These are phyloP conservation scores for Pichia paraexigua DNA, from an alignment of 805 yeast species.

Conservation along the genomic window DNA sequence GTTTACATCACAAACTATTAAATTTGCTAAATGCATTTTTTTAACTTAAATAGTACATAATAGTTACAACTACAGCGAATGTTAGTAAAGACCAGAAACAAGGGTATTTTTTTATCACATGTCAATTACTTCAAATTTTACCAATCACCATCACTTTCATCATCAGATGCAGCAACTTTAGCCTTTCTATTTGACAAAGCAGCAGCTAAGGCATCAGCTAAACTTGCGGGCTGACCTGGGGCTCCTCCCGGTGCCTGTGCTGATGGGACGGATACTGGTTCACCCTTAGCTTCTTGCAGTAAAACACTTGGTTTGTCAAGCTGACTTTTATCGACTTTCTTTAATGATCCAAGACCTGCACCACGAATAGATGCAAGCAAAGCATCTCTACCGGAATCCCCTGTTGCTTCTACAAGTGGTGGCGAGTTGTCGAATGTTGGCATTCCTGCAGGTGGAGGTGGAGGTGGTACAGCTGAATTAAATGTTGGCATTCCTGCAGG, in stretches of 20 bases:
- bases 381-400: slow-evolving; percentile 69
- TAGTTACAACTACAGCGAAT: not conserved
- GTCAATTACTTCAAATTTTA: slow-evolving; percentile 10
- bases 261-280: slow-evolving; percentile 31
- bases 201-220: slow-evolving; percentile 36
- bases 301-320: slow-evolving; percentile 71
- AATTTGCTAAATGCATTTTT: not conserved
- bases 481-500: not conserved
- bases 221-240: slow-evolving; percentile 40
- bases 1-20: not conserved
- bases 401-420: slow-evolving; percentile 25
- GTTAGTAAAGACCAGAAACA: not conserved
- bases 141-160: slow-evolving; percentile 81
- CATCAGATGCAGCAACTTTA: slow-evolving; percentile 75
- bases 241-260: slow-evolving; percentile 32
- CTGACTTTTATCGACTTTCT: slow-evolving; percentile 75
- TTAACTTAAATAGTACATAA: not conserved
- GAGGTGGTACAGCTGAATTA: slow-evolving; percentile 17
- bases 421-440: slow-evolving; percentile 29
- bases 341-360: slow-evolving; percentile 63
- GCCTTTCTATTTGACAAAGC: slow-evolving; percentile 78
- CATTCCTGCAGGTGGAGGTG: slow-evolving; percentile 20
- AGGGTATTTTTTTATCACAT: not conserved
- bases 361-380: slow-evolving; percentile 79
- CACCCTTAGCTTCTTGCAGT: slow-evolving; percentile 66